These are phyloP conservation scores for Aureobasidium pullulans DNA, from an alignment of 2,329 filamentous ascomycete genomes.

Conservation along the genomic window DNA sequence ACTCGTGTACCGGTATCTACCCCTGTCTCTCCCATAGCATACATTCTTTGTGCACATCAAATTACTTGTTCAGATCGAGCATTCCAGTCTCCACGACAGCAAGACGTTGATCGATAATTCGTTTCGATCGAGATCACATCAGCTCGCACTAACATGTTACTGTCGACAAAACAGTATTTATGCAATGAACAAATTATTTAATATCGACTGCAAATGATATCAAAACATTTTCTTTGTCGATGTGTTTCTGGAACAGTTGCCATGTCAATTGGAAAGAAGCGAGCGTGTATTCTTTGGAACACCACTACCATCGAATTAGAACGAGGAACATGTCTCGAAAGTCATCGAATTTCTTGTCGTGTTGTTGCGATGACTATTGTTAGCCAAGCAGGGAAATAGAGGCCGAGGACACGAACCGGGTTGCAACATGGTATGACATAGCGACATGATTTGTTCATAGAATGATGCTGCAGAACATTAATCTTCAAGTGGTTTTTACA, in stretches of 20 bases:
- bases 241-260: background rate
- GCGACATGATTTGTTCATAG: no score
- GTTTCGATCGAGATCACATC: slow-evolving; percentile 1
- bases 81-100: slow-evolving; percentile 12
- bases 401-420: background rate
- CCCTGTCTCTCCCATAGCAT: background rate
- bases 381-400: background rate
- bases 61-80: background rate
- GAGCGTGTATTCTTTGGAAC: background rate
- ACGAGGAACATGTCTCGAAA: background rate
- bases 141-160: background rate
- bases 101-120: slow-evolving; percentile 7
- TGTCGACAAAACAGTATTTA: background rate
- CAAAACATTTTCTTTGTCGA: background rate
- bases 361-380: background rate
- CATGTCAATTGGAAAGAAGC: background rate
- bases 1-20: background rate
- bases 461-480: no score
- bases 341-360: background rate
- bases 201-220: background rate
- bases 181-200: background rate
- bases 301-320: no score
- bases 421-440: no score
- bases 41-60: slow-evolving; percentile 3
- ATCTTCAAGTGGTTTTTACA: no score